Conservation (phyloP, 1,284 basidiomycete genomes). For the Hymenochaete sp. region DNA sequence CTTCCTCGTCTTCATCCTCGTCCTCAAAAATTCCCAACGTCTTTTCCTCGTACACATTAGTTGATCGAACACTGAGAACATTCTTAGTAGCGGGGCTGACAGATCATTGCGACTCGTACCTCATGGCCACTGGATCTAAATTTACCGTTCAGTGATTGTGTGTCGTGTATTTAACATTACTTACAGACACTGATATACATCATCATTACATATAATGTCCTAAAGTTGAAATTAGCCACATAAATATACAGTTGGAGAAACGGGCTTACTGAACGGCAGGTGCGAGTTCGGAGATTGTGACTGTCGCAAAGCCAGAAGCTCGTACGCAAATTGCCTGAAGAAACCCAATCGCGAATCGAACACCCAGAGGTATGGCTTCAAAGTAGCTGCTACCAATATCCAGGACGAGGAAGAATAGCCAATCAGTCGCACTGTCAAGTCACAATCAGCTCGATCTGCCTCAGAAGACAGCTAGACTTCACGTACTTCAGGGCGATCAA, state of each 20-base stretch:
- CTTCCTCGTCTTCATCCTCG: constrained; percentile 31
- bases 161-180: constrained; percentile 30
- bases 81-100: neutral
- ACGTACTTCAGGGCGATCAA: constrained; percentile 62
- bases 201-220: constrained; percentile 82
- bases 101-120: neutral
- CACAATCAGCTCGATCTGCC: neutral
- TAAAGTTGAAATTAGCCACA: constrained; percentile 24
- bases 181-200: constrained; percentile 77
- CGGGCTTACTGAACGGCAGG: constrained; percentile 73
- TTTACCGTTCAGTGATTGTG: constrained; percentile 13
- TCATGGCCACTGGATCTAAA: constrained; percentile 64
- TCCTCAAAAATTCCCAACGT: constrained; percentile 66
- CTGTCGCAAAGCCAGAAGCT: constrained; percentile 79
- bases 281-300: constrained; percentile 63
- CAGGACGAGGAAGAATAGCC: constrained; percentile 81
- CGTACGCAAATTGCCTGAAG: constrained; percentile 77
- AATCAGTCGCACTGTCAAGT: constrained; percentile 61
- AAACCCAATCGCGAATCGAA: constrained; percentile 55
- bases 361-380: constrained; percentile 60
- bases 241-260: constrained; percentile 16
- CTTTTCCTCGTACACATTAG: constrained; percentile 95
- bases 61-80: constrained; percentile 67
- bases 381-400: constrained; percentile 79
- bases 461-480: neutral